Conservation (phyloP, 345 rosid genomes). For the Salix udensis region DNA sequence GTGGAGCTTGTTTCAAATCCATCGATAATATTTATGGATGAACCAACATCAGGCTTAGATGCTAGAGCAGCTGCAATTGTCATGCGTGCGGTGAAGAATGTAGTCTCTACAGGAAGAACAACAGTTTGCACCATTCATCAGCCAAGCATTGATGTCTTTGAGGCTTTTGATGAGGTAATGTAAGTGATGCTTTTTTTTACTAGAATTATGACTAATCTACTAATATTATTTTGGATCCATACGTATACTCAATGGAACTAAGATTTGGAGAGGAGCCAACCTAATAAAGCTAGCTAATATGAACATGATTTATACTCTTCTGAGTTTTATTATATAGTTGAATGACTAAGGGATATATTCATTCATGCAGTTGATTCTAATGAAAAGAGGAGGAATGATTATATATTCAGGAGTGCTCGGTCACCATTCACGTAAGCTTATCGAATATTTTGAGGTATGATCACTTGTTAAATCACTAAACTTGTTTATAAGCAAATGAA, state of each 20-base stretch:
- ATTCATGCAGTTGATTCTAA: neutral
- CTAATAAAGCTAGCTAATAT: too few relatives aligned
- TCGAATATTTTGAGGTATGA: neutral
- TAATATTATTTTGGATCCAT: too few relatives aligned
- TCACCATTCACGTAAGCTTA: neutral
- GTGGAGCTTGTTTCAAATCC: conserved; percentile 54
- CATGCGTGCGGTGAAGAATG: conserved; percentile 45
- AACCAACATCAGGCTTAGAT: conserved; percentile 49
- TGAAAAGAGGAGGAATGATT: neutral
- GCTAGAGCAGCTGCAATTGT: conserved; percentile 55
- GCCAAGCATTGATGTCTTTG: neutral
- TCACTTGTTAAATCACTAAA: too few relatives aligned
- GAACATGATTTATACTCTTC: too few relatives aligned
- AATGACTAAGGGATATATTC: too few relatives aligned
- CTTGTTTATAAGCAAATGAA: too few relatives aligned
- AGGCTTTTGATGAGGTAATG: neutral
- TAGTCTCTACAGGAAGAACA: neutral
- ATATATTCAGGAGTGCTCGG: neutral
- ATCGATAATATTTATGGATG: conserved; percentile 52
- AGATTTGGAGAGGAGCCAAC: too few relatives aligned
- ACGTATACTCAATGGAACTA: too few relatives aligned
- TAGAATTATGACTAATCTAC: too few relatives aligned
- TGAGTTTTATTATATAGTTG: too few relatives aligned
- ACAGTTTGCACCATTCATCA: neutral
- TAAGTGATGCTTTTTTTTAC: too few relatives aligned